Percentiles rank a stretch among this genome's conserved stretches.
Conservation (phyloP, 148 eudicot genomes). For the Diospyros kaki region DNA sequence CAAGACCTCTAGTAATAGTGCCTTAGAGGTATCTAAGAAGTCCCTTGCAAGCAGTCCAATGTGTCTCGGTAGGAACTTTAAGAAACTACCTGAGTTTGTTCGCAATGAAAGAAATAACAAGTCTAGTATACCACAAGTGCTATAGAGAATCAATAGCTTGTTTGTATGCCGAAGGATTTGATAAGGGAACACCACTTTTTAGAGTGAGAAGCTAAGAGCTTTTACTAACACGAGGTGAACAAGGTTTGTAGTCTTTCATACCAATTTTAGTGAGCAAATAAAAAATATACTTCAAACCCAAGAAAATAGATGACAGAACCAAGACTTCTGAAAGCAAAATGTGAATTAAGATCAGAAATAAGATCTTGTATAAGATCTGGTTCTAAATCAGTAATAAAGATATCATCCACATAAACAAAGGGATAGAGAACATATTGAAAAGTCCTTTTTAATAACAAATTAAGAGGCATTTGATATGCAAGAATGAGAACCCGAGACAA, state of each 20-base stretch:
- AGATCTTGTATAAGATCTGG: not conserved
- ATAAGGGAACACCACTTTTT: not conserved
- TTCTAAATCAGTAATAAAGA: conserved; percentile 1
- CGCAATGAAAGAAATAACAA: not conserved
- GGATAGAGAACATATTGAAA: not conserved
- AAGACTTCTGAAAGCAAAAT: conserved; percentile 7
- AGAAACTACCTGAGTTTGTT: conserved; percentile 8
- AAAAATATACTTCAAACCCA: not conserved
- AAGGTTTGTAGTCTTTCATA: not conserved
- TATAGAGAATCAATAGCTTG: conserved; percentile 6
- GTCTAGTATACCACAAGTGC: not conserved
- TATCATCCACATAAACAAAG: conserved; percentile 1
- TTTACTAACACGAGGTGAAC: not conserved
- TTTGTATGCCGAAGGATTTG: not conserved
- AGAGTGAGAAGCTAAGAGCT: not conserved
- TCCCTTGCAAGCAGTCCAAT: conserved; percentile 13
- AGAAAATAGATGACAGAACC: conserved; percentile 7
- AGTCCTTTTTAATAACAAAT: not conserved
- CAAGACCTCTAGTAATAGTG: not conserved
- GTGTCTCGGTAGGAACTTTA: conserved; percentile 12
- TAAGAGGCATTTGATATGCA: not conserved
- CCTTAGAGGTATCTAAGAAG: conserved; percentile 7
- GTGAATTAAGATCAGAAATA: not conserved
- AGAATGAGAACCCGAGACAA: not conserved
- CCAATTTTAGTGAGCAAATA: not conserved